Conservation (phyloP, 2,329 filamentous ascomycete genomes). For the Lecanicillium sp. region DNA sequence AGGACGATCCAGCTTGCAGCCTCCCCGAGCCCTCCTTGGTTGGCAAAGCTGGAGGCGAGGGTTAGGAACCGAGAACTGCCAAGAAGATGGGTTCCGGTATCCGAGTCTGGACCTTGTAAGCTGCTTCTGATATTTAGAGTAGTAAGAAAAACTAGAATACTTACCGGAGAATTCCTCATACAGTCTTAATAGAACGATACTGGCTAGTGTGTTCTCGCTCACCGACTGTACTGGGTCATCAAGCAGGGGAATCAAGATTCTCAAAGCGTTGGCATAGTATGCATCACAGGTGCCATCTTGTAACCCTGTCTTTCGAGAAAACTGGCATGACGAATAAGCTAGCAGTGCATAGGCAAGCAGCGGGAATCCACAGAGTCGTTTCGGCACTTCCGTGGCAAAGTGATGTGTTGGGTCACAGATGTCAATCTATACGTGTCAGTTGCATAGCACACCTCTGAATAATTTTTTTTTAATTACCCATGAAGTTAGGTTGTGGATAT, state of each 20-base stretch:
- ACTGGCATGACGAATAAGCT: conserved; percentile 17
- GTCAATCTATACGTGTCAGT: conserved; percentile 23
- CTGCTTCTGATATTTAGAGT: no score
- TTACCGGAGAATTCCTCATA: conserved; percentile 32
- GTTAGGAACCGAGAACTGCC: conserved; percentile 19
- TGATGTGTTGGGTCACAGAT: conserved; percentile 30
- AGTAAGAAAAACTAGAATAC: no score
- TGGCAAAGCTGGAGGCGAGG: conserved; percentile 17
- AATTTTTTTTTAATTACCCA: no score
- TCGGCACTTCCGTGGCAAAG: conserved; percentile 31
- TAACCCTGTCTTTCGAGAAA: conserved; percentile 10
- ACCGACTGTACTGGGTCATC: conserved; percentile 23
- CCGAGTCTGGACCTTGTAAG: conserved; percentile 13
- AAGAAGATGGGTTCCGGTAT: conserved; percentile 18
- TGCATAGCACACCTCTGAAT: no score
- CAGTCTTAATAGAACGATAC: conserved; percentile 26
- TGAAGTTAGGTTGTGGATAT: no score
- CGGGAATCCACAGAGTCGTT: conserved; percentile 28
- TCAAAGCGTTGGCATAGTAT: conserved; percentile 32
- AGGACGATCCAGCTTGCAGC: conserved; percentile 38
- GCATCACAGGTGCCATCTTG: conserved; percentile 23
- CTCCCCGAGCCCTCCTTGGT: conserved; percentile 27
- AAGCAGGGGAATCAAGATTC: conserved; percentile 28
- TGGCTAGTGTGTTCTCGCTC: conserved; percentile 29
- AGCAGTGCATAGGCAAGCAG: conserved; percentile 24